Evolutionary conservation across 2,329 filamentous ascomycete genomes (phyloP).

Genomic region (Trichoderma sp.): DNA sequence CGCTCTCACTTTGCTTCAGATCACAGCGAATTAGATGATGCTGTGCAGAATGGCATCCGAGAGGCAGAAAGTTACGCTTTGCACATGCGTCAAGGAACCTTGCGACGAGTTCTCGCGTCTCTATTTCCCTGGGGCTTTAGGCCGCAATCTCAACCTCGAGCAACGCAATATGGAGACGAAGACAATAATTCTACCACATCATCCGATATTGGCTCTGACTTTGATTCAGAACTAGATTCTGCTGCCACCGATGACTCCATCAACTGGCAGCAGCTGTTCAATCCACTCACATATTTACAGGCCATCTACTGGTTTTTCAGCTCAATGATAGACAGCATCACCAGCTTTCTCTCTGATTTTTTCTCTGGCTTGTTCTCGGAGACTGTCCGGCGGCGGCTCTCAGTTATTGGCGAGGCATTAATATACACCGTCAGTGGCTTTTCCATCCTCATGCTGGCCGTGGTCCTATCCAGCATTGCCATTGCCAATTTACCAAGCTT

Average conservation of each 20-base stretch:
- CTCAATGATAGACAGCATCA: slow-evolving; percentile 31
- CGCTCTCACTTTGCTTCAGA: slow-evolving; percentile 20
- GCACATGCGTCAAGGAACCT: slow-evolving; percentile 20
- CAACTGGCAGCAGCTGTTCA: slow-evolving; percentile 37
- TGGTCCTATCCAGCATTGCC: slow-evolving; percentile 4
- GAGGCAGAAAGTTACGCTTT: slow-evolving; percentile 28
- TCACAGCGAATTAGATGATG: slow-evolving; percentile 35
- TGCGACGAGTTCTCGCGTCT: slow-evolving; percentile 34
- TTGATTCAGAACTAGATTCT: slow-evolving; percentile 30
- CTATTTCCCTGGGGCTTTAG: slow-evolving; percentile 9
- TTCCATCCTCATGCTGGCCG: neutral
- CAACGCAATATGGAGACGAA: neutral
- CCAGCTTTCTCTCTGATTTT: slow-evolving; percentile 29
- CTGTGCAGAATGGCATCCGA: slow-evolving; percentile 34
- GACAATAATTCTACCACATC: slow-evolving; percentile 4
- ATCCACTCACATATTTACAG: slow-evolving; percentile 41
- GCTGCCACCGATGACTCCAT: slow-evolving; percentile 29
- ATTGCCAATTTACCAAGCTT: slow-evolving; percentile 13
- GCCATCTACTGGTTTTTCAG: slow-evolving; percentile 35
- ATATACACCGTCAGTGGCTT: neutral
- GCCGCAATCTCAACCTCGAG: neutral
- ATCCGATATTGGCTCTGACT: slow-evolving; percentile 3
- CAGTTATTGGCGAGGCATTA: slow-evolving; percentile 11
- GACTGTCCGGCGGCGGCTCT: slow-evolving; percentile 26
- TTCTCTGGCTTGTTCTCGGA: slow-evolving; percentile 29